A percentile compares a stretch with the other conserved stretches of the same genome.
phyloP scores from a whole-genome alignment of 768 basidiomycete genomes.

The Flagelloscypha sp. region DNA sequence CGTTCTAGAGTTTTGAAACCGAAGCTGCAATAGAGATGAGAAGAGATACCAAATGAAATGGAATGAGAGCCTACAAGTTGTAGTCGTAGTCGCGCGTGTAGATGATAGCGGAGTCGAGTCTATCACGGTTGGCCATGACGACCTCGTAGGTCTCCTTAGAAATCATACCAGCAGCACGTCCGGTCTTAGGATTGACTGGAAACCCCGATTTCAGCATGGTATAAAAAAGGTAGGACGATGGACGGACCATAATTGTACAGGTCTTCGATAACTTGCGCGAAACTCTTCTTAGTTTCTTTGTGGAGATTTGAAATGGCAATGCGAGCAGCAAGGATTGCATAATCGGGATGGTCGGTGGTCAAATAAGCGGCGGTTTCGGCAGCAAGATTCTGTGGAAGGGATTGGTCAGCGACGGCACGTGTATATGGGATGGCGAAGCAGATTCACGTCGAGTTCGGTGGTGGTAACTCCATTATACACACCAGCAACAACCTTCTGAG shows the following conservation, averaged over 20 bases:
- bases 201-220: slow-evolving; percentile 1
- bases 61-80: slow-evolving; percentile 59
- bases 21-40: slow-evolving; percentile 44
- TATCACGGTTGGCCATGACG: slow-evolving; percentile 72
- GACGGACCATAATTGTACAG: slow-evolving; percentile 76
- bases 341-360: slow-evolving; percentile 96
- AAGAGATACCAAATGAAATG: neutral
- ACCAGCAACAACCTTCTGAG: slow-evolving; percentile 88
- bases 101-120: slow-evolving; percentile 89
- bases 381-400: slow-evolving; percentile 68
- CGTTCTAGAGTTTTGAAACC: slow-evolving; percentile 99
- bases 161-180: slow-evolving; percentile 81
- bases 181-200: slow-evolving; percentile 92
- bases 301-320: slow-evolving; percentile 98
- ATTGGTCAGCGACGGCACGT: neutral
- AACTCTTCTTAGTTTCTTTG: slow-evolving; percentile 98
- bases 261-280: slow-evolving; percentile 87
- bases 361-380: slow-evolving; percentile 96
- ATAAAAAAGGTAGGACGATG: neutral
- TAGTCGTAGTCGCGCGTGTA: slow-evolving; percentile 98
- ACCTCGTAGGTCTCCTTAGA: slow-evolving; percentile 77
- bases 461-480: slow-evolving; percentile 96
- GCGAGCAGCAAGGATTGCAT: slow-evolving; percentile 95
- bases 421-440: neutral
- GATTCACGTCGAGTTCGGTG: slow-evolving; percentile 86